Evolutionary conservation across 345 rosid genomes (phyloP).

Genomic region (Rhodamnia argentea): DNA sequence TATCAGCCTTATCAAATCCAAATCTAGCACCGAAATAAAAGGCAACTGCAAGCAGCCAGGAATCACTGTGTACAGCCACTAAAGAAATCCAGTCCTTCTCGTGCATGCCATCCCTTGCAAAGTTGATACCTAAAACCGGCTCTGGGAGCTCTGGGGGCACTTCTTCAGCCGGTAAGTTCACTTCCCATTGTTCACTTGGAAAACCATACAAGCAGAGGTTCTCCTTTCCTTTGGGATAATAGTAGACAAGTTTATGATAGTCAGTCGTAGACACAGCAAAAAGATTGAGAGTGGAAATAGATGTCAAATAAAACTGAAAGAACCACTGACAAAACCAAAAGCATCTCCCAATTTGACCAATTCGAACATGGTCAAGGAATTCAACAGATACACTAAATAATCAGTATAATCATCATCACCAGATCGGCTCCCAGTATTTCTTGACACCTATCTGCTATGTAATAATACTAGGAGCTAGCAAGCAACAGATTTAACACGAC

Average conservation of each 20-base stretch:
- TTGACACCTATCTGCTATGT: neutral
- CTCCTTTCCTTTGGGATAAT: conserved; percentile 54
- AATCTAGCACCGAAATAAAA: conserved; percentile 89
- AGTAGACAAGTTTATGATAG: neutral
- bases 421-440: neutral
- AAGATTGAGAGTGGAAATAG: neutral
- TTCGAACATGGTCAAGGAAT: neutral
- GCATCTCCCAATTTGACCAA: neutral
- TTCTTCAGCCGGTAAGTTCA: conserved; percentile 87
- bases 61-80: conserved; percentile 74
- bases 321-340: neutral
- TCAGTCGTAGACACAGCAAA: neutral
- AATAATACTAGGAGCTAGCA: neutral
- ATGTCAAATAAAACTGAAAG: neutral
- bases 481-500: neutral
- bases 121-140: conserved; percentile 92
- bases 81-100: conserved; percentile 87
- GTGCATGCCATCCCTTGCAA: conserved; percentile 90
- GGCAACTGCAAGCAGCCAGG: conserved; percentile 89
- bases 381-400: neutral
- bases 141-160: conserved; percentile 96
- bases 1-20: conserved; percentile 83
- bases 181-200: conserved; percentile 89
- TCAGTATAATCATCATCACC: neutral
- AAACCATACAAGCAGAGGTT: conserved; percentile 75